A percentile compares a stretch with the other conserved stretches of the same genome.
phyloP scores from a whole-genome alignment of 345 rosid species.

The Aurinia saxatilis region DNA sequence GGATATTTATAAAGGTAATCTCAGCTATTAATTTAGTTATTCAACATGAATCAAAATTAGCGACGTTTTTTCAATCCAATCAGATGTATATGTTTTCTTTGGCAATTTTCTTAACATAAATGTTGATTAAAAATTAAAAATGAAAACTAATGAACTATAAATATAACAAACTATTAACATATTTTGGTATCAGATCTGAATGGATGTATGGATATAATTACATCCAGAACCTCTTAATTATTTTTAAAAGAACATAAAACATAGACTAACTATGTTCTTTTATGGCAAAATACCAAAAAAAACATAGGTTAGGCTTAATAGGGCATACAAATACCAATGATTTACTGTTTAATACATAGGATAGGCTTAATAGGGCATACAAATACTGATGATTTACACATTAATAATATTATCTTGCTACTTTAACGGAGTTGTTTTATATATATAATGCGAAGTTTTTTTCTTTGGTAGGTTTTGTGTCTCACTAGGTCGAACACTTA shows the following conservation, averaged over 20 bases:
- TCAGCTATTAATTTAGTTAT: neutral
- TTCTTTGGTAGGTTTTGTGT: conserved; percentile 28
- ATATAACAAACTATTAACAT: too few relatives aligned
- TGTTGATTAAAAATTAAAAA: too few relatives aligned
- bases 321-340: neutral
- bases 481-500: conserved; percentile 29
- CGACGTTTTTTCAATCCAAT: too few relatives aligned
- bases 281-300: neutral
- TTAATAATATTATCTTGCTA: neutral
- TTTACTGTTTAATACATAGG: too few relatives aligned
- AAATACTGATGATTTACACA: neutral
- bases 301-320: conserved; percentile 3
- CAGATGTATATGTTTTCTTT: too few relatives aligned
- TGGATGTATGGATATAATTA: too few relatives aligned
- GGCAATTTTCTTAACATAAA: too few relatives aligned
- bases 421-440: conserved; percentile 17
- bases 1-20: neutral
- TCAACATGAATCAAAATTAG: neutral
- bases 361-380: neutral
- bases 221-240: too few relatives aligned
- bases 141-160: too few relatives aligned
- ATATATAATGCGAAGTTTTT: neutral
- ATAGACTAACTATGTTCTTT: too few relatives aligned
- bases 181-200: too few relatives aligned
- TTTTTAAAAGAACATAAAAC: too few relatives aligned